Conservation (phyloP, 192 early-diverging fungal genomes). For the Obelidium mucronatum region DNA sequence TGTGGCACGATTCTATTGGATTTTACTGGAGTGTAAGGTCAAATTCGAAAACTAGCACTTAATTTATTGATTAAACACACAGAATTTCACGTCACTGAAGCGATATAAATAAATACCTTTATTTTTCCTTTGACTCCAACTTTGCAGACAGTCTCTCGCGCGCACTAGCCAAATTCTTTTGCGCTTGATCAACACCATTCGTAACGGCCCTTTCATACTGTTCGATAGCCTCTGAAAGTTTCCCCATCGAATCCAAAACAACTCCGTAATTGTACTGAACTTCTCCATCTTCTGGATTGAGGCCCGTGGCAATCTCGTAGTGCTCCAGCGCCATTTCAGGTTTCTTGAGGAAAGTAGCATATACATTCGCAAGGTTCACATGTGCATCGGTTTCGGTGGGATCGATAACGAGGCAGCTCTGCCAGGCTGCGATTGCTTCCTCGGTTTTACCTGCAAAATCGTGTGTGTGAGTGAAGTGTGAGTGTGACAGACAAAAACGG, state of each 20-base stretch:
- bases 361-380: conserved; percentile 73
- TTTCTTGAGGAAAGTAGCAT: conserved; percentile 58
- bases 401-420: conserved; percentile 60
- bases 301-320: conserved; percentile 61
- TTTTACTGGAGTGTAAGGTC: no score
- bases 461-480: conserved; percentile 5
- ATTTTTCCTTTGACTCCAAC: no score
- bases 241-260: conserved; percentile 65
- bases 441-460: conserved; percentile 65
- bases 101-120: no score
- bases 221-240: conserved; percentile 63
- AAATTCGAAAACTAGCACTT: no score
- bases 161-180: conserved; percentile 63
- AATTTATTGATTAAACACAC: no score
- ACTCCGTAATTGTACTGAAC: conserved; percentile 56
- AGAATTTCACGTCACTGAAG: no score
- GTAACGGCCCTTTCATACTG: conserved; percentile 59
- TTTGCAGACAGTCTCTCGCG: conserved; percentile 42
- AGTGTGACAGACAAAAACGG: neutral
- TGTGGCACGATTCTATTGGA: no score
- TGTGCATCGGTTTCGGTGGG: conserved; percentile 68
- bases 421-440: conserved; percentile 65
- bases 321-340: conserved; percentile 54
- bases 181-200: conserved; percentile 61
- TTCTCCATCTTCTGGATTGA: conserved; percentile 74